These are phyloP conservation scores for Kwoniella sp. DNA, from an alignment of 768 basidiomycete species.

Conservation along the genomic window DNA sequence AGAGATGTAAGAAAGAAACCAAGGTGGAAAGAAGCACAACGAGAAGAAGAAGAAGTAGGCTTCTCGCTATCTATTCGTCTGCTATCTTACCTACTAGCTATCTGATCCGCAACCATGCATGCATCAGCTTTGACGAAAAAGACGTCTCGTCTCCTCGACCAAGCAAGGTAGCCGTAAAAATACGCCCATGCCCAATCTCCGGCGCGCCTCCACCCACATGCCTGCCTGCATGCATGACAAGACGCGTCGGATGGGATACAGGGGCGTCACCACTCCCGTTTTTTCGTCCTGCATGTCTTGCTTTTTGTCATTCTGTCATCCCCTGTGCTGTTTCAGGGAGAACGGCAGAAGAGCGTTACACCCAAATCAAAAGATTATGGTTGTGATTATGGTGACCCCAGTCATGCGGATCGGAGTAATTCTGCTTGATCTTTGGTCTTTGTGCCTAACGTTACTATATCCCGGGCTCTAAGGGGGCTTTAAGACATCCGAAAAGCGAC, in stretches of 20 bases:
- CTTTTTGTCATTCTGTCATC: too few relatives aligned
- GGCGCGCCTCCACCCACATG: background rate
- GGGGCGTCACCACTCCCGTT: background rate
- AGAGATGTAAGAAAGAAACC: too few relatives aligned
- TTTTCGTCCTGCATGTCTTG: background rate
- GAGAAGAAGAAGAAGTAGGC: too few relatives aligned
- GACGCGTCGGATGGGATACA: background rate
- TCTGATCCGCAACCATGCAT: too few relatives aligned
- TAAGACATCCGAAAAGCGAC: background rate
- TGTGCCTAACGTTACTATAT: background rate
- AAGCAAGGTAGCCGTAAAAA: background rate
- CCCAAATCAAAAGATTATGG: background rate
- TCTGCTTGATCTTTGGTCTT: background rate
- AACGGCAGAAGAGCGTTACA: background rate
- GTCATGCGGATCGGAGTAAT: constrained; percentile 3
- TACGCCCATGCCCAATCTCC: background rate
- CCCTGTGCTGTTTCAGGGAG: constrained; percentile 1
- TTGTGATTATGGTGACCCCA: background rate
- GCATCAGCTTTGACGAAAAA: too few relatives aligned
- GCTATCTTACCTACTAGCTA: too few relatives aligned
- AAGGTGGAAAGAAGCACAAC: too few relatives aligned
- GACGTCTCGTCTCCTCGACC: too few relatives aligned
- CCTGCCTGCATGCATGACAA: background rate
- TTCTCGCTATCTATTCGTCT: too few relatives aligned
- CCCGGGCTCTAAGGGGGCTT: background rate